phyloP scores from a whole-genome alignment of 2,329 filamentous ascomycete genomes.

The Botrytis squamosa region DNA sequence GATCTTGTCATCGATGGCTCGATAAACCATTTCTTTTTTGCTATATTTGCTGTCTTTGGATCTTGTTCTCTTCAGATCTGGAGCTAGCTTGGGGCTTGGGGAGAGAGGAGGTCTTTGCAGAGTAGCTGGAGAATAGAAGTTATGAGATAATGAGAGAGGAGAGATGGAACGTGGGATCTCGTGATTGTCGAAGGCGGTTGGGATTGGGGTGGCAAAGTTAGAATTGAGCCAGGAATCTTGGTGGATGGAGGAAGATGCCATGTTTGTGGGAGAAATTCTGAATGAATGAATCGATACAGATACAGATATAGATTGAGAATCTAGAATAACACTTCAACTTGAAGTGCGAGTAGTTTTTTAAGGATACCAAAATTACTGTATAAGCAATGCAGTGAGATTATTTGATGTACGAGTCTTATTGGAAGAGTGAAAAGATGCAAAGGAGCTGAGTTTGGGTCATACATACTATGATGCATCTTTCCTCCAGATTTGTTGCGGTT shows the following conservation, averaged over 20 bases:
- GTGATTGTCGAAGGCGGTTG: neutral
- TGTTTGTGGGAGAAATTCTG: neutral
- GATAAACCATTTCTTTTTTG: constrained; percentile 11
- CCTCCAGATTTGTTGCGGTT: neutral
- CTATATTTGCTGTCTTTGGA: neutral
- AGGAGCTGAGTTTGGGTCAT: neutral
- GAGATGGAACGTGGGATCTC: neutral
- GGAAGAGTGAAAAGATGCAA: neutral
- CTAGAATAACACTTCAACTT: neutral
- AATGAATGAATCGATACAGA: neutral
- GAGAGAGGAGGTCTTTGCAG: neutral
- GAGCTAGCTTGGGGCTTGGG: too few species aligned
- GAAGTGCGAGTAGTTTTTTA: neutral
- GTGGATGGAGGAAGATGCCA: neutral
- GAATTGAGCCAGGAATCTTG: neutral
- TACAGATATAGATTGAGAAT: too few species aligned
- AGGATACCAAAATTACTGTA: neutral
- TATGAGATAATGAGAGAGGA: neutral
- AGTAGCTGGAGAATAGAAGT: neutral
- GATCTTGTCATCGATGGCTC: constrained; percentile 10
- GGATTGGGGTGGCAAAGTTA: neutral
- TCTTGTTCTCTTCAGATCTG: accelerated
- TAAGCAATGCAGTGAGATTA: neutral
- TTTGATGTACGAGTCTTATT: neutral
- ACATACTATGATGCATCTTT: neutral